These are phyloP conservation scores for Phylloporus sp. DNA, from an alignment of 768 basidiomycete species.

Conservation along the genomic window DNA sequence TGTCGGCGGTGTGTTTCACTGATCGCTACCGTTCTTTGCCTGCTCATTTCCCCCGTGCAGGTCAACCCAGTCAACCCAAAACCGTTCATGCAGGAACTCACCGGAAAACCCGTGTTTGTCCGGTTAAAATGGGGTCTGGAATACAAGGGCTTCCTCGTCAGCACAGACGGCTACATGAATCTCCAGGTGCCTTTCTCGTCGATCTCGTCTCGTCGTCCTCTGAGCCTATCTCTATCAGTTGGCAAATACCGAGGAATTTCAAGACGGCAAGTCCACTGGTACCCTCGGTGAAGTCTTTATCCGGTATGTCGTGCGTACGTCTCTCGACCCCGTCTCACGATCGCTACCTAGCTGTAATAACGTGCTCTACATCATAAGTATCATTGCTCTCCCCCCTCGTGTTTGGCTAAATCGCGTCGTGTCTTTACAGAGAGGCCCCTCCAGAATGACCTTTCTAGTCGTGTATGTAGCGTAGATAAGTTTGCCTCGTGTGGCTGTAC, in stretches of 20 bases:
- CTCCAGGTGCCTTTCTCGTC: slow-evolving; percentile 63
- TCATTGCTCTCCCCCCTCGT: slow-evolving; percentile 3
- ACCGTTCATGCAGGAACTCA: slow-evolving; percentile 97
- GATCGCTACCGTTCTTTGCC: neutral
- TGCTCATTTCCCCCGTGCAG: slow-evolving; percentile 34
- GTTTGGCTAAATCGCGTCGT: slow-evolving; percentile 20
- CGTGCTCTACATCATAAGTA: slow-evolving; percentile 92
- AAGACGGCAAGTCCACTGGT: slow-evolving; percentile 92
- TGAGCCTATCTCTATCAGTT: slow-evolving; percentile 45
- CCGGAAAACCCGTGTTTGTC: slow-evolving; percentile 94
- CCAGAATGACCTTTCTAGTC: slow-evolving; percentile 36
- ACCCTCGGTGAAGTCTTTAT: slow-evolving; percentile 99
- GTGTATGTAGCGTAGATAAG: neutral
- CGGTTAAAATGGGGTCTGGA: slow-evolving; percentile 98
- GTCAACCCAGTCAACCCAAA: slow-evolving; percentile 96
- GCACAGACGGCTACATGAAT: slow-evolving; percentile 99
- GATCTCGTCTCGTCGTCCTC: neutral
- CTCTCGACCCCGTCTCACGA: too few relatives aligned
- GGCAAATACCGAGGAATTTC: slow-evolving; percentile 98
- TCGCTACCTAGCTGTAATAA: slow-evolving; percentile 73
- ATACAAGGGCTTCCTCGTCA: slow-evolving; percentile 98
- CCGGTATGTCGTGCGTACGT: slow-evolving; percentile 52
- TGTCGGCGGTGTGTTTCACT: slow-evolving; percentile 15
- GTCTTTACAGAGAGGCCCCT: slow-evolving; percentile 67
- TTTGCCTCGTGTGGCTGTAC: slow-evolving; percentile 8